Conservation (phyloP, 2,329 filamentous ascomycete species). For the Talaromyces sp. region DNA sequence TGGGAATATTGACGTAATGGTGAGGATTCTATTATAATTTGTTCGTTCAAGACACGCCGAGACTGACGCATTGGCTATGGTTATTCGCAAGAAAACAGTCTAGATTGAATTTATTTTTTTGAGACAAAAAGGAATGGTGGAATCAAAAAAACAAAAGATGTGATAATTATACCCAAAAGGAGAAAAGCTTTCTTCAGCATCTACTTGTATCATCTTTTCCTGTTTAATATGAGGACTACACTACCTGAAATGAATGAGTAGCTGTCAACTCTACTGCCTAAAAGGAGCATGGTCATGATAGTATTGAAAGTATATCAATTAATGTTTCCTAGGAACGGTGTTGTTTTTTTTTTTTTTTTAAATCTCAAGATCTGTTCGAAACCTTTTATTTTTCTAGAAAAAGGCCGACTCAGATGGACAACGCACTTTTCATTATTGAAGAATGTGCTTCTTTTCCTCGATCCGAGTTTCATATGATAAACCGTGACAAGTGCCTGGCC, state of each 20-base stretch:
- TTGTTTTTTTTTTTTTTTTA: no score
- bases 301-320: not conserved
- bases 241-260: not conserved
- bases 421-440: no score
- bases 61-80: not conserved
- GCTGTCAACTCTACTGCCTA: not conserved
- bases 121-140: not conserved
- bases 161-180: not conserved
- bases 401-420: no score
- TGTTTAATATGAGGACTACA: not conserved
- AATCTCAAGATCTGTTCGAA: no score
- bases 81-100: not conserved
- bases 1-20: conserved; percentile 8
- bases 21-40: conserved; percentile 1
- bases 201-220: not conserved
- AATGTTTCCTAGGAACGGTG: no score
- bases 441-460: no score
- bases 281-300: not conserved
- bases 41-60: not conserved
- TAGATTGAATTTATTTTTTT: not conserved
- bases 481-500: no score
- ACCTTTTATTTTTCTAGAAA: no score
- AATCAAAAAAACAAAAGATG: not conserved
- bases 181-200: not conserved
- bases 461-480: no score